Percentiles rank a stretch among this genome's conserved stretches.
These are phyloP conservation scores for Coemansia sp. DNA, from an alignment of 192 early-diverging fungal species.

Conservation along the genomic window DNA sequence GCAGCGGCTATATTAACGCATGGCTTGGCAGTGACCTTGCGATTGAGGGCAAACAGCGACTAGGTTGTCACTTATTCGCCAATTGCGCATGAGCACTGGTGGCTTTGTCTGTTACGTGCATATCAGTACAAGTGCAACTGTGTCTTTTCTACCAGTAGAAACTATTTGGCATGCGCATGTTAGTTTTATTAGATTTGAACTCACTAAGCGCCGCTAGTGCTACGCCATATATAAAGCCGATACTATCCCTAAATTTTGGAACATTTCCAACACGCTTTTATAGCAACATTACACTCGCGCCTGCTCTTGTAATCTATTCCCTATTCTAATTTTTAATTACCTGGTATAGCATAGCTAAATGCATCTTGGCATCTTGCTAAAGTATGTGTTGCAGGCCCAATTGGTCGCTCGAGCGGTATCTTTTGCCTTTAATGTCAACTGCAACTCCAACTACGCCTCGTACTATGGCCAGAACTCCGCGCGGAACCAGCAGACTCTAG, in stretches of 20 bases:
- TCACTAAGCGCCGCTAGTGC: too few species aligned
- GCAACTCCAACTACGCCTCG: conserved; percentile 52
- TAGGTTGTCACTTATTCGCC: not conserved
- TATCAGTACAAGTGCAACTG: not conserved
- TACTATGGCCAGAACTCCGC: conserved; percentile 59
- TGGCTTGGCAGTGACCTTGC: not conserved
- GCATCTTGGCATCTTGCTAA: not conserved
- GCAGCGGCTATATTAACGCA: not conserved
- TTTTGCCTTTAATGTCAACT: conserved; percentile 37
- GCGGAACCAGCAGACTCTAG: conserved; percentile 38
- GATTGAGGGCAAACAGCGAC: not conserved
- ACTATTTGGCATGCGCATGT: too few species aligned
- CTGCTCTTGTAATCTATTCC: not conserved
- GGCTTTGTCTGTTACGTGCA: not conserved
- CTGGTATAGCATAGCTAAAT: not conserved
- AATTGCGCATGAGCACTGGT: not conserved
- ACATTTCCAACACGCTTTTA: too few species aligned
- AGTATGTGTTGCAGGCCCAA: not conserved
- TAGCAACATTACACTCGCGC: too few species aligned
- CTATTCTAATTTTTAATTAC: not conserved
- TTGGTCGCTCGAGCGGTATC: not conserved
- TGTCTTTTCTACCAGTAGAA: not conserved
- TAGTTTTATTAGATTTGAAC: too few species aligned
- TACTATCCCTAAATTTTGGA: too few species aligned
- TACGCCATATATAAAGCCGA: too few species aligned